Evolutionary conservation across 2,329 filamentous ascomycete genomes (phyloP).

Genomic region (Cyanodermella asteris): DNA sequence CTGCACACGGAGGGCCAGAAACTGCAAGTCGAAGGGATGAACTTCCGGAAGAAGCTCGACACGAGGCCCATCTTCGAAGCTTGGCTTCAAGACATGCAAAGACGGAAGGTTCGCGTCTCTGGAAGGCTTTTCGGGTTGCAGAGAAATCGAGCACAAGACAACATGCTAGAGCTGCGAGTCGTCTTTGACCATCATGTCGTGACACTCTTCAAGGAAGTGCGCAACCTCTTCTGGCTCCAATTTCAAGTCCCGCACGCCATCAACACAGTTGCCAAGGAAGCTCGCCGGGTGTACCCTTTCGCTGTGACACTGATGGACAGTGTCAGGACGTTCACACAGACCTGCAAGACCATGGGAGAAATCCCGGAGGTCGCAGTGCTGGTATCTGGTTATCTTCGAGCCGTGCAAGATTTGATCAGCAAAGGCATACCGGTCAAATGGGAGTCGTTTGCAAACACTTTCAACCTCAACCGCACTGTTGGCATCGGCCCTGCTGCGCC

Average conservation of each 20-base stretch:
- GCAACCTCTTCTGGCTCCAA: constrained; percentile 86
- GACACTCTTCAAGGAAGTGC: constrained; percentile 92
- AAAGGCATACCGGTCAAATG: constrained; percentile 83
- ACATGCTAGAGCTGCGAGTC: constrained; percentile 68
- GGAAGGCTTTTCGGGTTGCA: constrained; percentile 80
- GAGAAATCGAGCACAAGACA: constrained; percentile 74
- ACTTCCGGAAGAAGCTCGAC: constrained; percentile 92
- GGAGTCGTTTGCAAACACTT: constrained; percentile 96
- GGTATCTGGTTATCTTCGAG: constrained; percentile 75
- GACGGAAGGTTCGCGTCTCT: constrained; percentile 74
- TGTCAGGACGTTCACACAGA: constrained; percentile 81
- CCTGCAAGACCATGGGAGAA: constrained; percentile 56
- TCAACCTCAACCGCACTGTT: constrained; percentile 57
- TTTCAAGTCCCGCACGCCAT: constrained; percentile 87
- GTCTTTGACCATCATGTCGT: constrained; percentile 98
- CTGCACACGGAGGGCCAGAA: constrained; percentile 90
- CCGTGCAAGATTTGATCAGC: constrained; percentile 59
- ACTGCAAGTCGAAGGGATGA: constrained; percentile 68
- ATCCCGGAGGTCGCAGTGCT: constrained; percentile 79
- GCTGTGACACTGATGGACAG: constrained; percentile 98
- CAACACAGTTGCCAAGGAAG: constrained; percentile 90
- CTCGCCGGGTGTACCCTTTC: constrained; percentile 95
- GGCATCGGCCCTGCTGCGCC: constrained; percentile 36
- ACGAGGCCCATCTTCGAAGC: constrained; percentile 86
- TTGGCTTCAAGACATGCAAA: constrained; percentile 77